A percentile compares a stretch with the other conserved stretches of the same genome.
Evolutionary conservation across 1,284 basidiomycete species (phyloP).

Genomic region (Sanghuangporus baumii): DNA sequence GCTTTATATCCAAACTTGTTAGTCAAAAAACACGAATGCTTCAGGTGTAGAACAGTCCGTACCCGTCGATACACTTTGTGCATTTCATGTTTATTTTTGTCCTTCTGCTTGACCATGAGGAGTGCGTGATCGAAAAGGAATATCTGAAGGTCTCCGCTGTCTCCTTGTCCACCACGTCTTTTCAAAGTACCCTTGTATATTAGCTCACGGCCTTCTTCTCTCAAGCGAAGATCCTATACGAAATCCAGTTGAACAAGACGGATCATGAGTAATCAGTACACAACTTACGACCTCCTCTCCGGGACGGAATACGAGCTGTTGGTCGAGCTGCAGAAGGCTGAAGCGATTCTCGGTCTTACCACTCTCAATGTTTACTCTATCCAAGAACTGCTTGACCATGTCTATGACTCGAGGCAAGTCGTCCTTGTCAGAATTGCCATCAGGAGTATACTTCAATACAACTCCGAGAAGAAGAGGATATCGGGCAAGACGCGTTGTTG

Average conservation of each 20-base stretch:
- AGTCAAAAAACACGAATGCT: background rate
- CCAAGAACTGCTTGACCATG: slow-evolving; percentile 80
- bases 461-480: slow-evolving; percentile 94
- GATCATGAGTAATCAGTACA: background rate
- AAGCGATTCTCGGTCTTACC: slow-evolving; percentile 93
- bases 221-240: slow-evolving; percentile 75
- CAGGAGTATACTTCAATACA: slow-evolving; percentile 89
- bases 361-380: slow-evolving; percentile 86
- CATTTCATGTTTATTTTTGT: slow-evolving; percentile 89
- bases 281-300: slow-evolving; percentile 78
- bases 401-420: slow-evolving; percentile 76
- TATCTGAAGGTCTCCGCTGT: slow-evolving; percentile 85
- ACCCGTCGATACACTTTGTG: slow-evolving; percentile 93
- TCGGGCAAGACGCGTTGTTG: slow-evolving; percentile 92
- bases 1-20: slow-evolving; percentile 41
- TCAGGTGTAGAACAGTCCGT: slow-evolving; percentile 25
- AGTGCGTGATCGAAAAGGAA: slow-evolving; percentile 98
- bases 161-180: slow-evolving; percentile 78
- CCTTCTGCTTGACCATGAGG: slow-evolving; percentile 86
- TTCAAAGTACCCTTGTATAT: slow-evolving; percentile 94
- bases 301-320: slow-evolving; percentile 81
- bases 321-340: slow-evolving; percentile 86
- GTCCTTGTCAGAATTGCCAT: slow-evolving; percentile 85
- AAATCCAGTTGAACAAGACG: background rate
- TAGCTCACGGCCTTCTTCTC: slow-evolving; percentile 86